Base-by-base conservation (phyloP, 2,329 filamentous ascomycete genomes). In the Aureobasidium sp. region DNA sequence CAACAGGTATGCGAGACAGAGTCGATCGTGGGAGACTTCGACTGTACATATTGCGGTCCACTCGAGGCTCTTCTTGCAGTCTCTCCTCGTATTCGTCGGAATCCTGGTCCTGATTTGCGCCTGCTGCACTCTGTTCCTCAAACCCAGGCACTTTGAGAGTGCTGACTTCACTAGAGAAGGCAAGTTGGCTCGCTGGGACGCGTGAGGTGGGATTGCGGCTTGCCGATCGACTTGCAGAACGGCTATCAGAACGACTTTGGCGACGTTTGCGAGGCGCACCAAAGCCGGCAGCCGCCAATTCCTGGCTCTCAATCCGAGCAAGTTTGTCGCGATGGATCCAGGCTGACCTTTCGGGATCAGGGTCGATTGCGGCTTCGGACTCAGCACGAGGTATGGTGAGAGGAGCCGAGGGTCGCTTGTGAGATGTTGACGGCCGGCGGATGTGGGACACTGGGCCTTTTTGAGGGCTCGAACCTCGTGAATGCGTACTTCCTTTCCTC, bases 291-390 rank as follows among this genome's bases (percentile, higher is more conserved):
- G 88, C 89, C 72, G 91, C 87, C 65, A 94, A 81, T 75, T 94
- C 90, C 70, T 87, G 82, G 67, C 80, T 93, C 75, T 94, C 90
- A 67, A 93, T 94, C 70, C 84, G 84, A 61, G 88, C 89, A 64
- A 94, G 77, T 75, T 93, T 93, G 75, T 94, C 90, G 62, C 90
- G 81, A 70, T 94, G 90, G 68, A 94, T 93, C 90, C 90, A 94
- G 73, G 90, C 87, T 36, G 86, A 88, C 64, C 84, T 81, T 64
- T 88, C 86, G 6, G 55, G 41, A 4, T 58, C 55, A 3, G 22
- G 20, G 8, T 42, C 44, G 22, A 51, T 34, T 6, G 57, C 22
- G 7, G 11, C n/a, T 20, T 42, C 44, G n/a, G 44, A 41, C 8
- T 49, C 44, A 5, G 36, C 44, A 27, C 36, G 57, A 22, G 57